Evolutionary conservation across 2,329 filamentous ascomycete genomes (phyloP), one percentile per base, ranked within the genome.

Genomic region (Clonostachys sp.): DNA sequence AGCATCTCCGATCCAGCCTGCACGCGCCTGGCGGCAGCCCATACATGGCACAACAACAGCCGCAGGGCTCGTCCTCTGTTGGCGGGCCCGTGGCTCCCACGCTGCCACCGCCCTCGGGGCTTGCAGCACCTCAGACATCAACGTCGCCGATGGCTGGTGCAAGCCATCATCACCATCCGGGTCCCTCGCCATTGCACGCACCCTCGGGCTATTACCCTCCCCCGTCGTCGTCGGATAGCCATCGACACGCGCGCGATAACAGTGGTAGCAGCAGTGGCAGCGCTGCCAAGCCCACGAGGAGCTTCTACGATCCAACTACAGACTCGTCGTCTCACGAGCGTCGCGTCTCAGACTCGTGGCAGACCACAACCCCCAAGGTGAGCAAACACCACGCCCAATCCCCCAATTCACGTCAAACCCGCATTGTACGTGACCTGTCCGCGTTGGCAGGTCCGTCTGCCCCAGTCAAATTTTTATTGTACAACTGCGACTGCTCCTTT

Each of bases 251-350:
- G 50, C 60, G 60, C 51, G 48, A 57, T 42, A 70, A 64, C 59
- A 68, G 69, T 46, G 34, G 16, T 24, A 30, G 17, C 16, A 30
- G 24, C 24, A 30, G 24, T 30, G 24, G 24, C 24, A 30, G 24
- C 9, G 24, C 24, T 30, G 46, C 30, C 40, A 12, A 39, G 16
- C 13, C 40, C 33, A 36, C 35, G 42, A 17, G 20, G 36, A 18
- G 17, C 60, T 77, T 75, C 63, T 80, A 80, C 65, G 76, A 80
- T 55, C 75, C 75, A 14, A 72, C 72, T 41, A 75, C 72, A 41
- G 76, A 80, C 63, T n/a, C 17, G 14, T 70, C 68, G 50, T 71
- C 68, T 44, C 70, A 66, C 51, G 72, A 74, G 58, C 73, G 70
- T 56, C 66, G 64, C 51, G 61, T 70, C 54, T 73, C 71, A 49